Base-by-base conservation (phyloP, 768 basidiomycete genomes). In the Boletus vermiculosoides region DNA sequence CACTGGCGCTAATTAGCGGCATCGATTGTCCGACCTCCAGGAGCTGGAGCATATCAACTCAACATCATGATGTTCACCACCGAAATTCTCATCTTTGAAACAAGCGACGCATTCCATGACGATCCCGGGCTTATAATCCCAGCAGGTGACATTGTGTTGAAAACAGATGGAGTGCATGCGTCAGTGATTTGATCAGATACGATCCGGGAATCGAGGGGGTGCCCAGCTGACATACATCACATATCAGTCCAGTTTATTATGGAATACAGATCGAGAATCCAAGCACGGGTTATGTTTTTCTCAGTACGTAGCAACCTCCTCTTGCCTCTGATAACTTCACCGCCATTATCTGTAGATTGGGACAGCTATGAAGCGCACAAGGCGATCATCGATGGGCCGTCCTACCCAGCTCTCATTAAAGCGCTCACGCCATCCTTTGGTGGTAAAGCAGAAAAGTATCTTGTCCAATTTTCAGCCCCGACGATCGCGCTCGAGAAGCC, bases 281-380 rank as follows among this genome's bases (percentile, higher is more conserved):
- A 36, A 25, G 18, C 30, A 61, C 50, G 18, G 65, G 50, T 16
- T 67, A 39, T 20, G 0, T 61, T 28, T 50, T 68, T 46, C 49
- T 68, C 44, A 58, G 67, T 68, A 52, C 18, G 66, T 50, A 15
- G 20, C 25, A 28, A 10, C 9, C 7, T 40, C 16, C 36, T 8
- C 25, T n/a, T 18, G 3, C 30, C 12, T 30, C 23, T 18, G 18
- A 40, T 28, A 15, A 45, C 20, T 16, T 52, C 5, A 46, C 13
- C 3, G 16, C 22, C 28, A 20, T 50, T 25, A 11, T 45, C 22
- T 13, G 12, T 28, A 72, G 70, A 72, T 50, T 70, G 68, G 68
- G 70, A 67, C 13, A 66, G 13, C 37, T 56, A 51, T 11, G 63
- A 70, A 10, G 41, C 58, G 18, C 70, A 70, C 56, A 36, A 59